Percentiles rank a stretch among this genome's conserved stretches.
Evolutionary conservation across 2,329 filamentous ascomycete species (phyloP).

Genomic region (Xylariomycetidae sp.): DNA sequence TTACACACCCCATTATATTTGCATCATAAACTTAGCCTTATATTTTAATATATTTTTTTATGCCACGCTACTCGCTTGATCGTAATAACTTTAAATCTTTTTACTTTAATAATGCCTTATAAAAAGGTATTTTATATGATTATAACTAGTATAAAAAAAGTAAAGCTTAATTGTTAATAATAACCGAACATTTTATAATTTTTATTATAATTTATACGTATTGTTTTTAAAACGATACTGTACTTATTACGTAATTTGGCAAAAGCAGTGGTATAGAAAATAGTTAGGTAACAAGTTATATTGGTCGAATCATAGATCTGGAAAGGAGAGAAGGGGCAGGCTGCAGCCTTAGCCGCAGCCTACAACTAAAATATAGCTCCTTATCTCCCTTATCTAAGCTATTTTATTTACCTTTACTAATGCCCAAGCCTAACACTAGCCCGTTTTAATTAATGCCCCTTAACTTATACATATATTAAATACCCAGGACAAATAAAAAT

Average conservation of each 20-base stretch:
- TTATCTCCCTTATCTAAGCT: no score
- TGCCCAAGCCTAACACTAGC: not conserved
- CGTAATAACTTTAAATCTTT: not conserved
- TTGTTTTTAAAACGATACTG: not conserved
- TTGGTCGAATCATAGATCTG: no score
- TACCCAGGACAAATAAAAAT: not conserved
- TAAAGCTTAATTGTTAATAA: not conserved
- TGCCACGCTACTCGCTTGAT: not conserved
- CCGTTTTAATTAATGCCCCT: not conserved
- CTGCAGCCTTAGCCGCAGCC: no score
- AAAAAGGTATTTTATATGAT: not conserved
- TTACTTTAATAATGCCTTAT: not conserved
- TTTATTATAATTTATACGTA: not conserved
- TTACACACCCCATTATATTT: not conserved
- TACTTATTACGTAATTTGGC: not conserved
- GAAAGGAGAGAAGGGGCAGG: no score
- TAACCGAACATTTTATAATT: not conserved
- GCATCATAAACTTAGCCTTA: not conserved
- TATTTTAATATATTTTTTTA: not conserved
- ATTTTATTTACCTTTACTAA: not conserved
- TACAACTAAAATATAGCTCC: no score
- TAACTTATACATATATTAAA: not conserved
- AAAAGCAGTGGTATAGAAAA: no score
- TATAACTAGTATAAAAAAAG: not conserved
- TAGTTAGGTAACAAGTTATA: no score